These are phyloP conservation scores for Phytophthora chlamydospora DNA, from an alignment of 352 stramenopile species.

Conservation along the genomic window DNA sequence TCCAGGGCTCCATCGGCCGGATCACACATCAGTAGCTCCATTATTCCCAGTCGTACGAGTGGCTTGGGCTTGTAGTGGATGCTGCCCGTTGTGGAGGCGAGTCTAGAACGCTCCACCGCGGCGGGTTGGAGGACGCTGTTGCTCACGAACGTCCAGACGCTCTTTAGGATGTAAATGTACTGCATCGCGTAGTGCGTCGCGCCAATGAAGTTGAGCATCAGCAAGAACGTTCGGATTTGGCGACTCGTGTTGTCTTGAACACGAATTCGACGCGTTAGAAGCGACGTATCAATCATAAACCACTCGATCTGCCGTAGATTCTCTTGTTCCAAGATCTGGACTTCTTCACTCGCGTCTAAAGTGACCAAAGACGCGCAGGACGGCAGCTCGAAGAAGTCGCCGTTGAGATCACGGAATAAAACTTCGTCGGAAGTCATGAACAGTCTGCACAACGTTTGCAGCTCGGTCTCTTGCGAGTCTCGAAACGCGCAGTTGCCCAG, in stretches of 20 bases:
- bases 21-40: constrained; percentile 25
- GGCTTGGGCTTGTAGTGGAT: constrained; percentile 2
- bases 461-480: constrained; percentile 38
- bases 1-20: constrained; percentile 37
- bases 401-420: constrained; percentile 35
- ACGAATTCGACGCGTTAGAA: constrained; percentile 26
- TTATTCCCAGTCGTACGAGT: constrained; percentile 16
- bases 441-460: constrained; percentile 41
- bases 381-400: constrained; percentile 16
- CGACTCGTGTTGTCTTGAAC: constrained; percentile 55
- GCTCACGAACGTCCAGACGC: constrained; percentile 34
- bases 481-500: constrained; percentile 31
- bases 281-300: constrained; percentile 39
- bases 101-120: constrained; percentile 11
- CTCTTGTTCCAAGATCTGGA: constrained; percentile 22
- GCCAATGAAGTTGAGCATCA: constrained; percentile 43
- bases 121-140: constrained; percentile 24
- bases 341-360: constrained; percentile 5
- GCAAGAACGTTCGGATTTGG: constrained; percentile 39
- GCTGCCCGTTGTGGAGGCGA: constrained; percentile 1
- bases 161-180: constrained; percentile 39
- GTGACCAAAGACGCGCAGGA: constrained; percentile 23
- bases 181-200: constrained; percentile 36
- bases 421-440: constrained; percentile 39
- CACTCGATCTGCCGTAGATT: constrained; percentile 40